A percentile compares a stretch with the other conserved stretches of the same genome.
Evolutionary conservation across 257 asterid species (phyloP).

Genomic region (Solanum peruvianum): DNA sequence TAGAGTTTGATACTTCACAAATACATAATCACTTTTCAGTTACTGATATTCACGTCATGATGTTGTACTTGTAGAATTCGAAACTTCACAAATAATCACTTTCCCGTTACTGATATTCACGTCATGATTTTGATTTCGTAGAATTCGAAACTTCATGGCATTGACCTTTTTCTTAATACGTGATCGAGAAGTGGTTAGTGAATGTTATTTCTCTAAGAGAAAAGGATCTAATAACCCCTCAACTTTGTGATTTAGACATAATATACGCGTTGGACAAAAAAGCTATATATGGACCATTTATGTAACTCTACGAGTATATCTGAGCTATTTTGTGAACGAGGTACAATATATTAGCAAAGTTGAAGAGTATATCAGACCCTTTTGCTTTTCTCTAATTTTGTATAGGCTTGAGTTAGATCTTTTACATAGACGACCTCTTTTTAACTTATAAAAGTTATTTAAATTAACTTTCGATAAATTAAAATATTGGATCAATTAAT

Average conservation of each 20-base stretch:
- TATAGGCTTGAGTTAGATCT: background rate
- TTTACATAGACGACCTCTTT: background rate
- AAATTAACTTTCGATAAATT: background rate
- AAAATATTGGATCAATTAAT: background rate
- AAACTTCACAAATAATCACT: background rate
- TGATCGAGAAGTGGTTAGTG: background rate
- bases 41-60: too few relatives aligned
- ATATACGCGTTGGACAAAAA: background rate
- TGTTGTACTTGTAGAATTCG: too few relatives aligned
- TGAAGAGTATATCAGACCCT: fast-evolving
- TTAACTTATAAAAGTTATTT: background rate
- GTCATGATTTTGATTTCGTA: background rate
- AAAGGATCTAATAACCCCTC: background rate
- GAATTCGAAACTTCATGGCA: background rate
- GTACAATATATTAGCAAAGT: too few relatives aligned
- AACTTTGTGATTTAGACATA: background rate
- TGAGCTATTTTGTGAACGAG: fast-evolving
- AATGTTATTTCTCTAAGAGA: background rate
- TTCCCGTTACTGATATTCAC: background rate
- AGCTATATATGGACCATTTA: too few relatives aligned
- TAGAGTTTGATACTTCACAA: background rate
- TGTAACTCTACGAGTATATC: too few relatives aligned
- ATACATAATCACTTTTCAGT: too few relatives aligned
- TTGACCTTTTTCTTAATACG: background rate
- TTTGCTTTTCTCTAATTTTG: background rate